Base-by-base conservation (phyloP, 1,139 yeast species). In the Yamadazyma oceani region DNA sequence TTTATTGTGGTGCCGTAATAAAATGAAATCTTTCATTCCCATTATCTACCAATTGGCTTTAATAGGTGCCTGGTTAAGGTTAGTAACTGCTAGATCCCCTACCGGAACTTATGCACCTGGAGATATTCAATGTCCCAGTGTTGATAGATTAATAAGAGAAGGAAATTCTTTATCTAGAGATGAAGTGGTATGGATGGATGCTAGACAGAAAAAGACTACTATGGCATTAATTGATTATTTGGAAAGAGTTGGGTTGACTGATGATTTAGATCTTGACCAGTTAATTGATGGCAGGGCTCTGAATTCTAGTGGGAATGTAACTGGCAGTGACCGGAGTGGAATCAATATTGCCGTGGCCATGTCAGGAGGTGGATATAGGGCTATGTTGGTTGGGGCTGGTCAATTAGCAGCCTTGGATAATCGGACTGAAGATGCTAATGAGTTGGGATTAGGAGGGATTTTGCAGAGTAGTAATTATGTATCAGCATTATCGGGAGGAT, bases 341-440 rank as follows among this genome's bases (percentile, higher is more conserved):
- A 27, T 76, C 38, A 71, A 65, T 35, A 69, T 87, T 38, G 96
- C 84, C 3, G 55, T 88, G 15, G 89, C 95, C 3, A 84, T 86
- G 54, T 80, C 92, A 5, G 97, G 97, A 28, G 97, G 97, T 52
- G 95, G 96, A 3, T 88, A 86, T 62, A 75, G 97, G 42, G 95
- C 96, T 36, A 86, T 88, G 96, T 64, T 88, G 30, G 64, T 72
- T 39, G 96, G 96, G n/a, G 96, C 95, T 2, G 96, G 97, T 29
- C 81, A 82, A 58, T 61, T 88, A 29, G 69, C 90, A 12, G 96
- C 92, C 1, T 61, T 87, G 42, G 97, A 89, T 57, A 75, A 78
- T 50, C 72, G 96, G 52, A 83, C 94, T 5, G 62, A 58, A 2
- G 66, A 66, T 19, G 75, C 75, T 3, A 41, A 44, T 7, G 75